Percentiles rank a stretch among this genome's conserved stretches.
Conservation (phyloP, 768 basidiomycete species). For the Brasilioporus rufonigricans region DNA sequence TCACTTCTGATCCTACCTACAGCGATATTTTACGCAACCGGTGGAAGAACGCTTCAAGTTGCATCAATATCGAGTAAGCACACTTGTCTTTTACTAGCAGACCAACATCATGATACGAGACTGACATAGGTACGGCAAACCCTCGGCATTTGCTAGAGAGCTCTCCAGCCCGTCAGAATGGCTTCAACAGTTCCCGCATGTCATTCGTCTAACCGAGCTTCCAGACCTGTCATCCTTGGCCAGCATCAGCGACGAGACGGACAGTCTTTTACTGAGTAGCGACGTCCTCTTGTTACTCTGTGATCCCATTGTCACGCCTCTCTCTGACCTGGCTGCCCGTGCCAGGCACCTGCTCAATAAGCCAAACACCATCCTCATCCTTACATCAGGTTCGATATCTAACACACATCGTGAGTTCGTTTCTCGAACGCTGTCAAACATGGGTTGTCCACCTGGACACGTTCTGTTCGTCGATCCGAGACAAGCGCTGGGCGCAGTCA, state of each 20-base stretch:
- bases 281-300: constrained; percentile 65
- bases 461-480: constrained; percentile 55
- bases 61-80: constrained; percentile 28
- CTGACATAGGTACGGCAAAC: constrained; percentile 23
- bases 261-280: constrained; percentile 35
- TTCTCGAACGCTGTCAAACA: constrained; percentile 21
- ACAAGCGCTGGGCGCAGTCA: constrained; percentile 56
- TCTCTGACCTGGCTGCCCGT: constrained; percentile 35
- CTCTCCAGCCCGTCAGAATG: constrained; percentile 50
- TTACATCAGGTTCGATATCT: constrained; percentile 31
- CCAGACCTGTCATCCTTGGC: constrained; percentile 19
- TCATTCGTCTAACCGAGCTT: constrained; percentile 47
- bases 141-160: constrained; percentile 17
- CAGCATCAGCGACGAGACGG: constrained; percentile 12
- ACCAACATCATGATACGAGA: neutral
- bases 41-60: constrained; percentile 40
- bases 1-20: constrained; percentile 50
- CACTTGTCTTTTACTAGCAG: neutral
- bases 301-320: constrained; percentile 55
- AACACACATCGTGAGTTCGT: constrained; percentile 14
- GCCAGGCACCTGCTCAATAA: constrained; percentile 29
- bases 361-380: constrained; percentile 45
- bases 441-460: constrained; percentile 26
- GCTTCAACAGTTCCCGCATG: constrained; percentile 53
- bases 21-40: constrained; percentile 45